These are phyloP conservation scores for Septoria petroselini DNA, from an alignment of 2,329 filamentous ascomycete genomes.

Conservation along the genomic window DNA sequence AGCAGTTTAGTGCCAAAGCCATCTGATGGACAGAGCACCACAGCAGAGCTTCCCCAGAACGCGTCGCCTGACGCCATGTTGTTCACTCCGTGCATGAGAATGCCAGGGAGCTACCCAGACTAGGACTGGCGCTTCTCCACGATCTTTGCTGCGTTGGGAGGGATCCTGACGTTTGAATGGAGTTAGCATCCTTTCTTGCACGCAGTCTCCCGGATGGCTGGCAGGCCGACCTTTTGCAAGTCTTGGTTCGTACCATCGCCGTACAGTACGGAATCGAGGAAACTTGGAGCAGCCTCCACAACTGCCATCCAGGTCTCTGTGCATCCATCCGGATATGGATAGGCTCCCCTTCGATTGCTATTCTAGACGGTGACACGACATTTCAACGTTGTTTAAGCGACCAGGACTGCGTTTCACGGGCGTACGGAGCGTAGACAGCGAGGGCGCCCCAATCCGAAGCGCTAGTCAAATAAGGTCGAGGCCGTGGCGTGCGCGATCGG, in stretches of 20 bases:
- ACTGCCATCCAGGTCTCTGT: too few species aligned
- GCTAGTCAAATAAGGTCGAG: slow-evolving; percentile 8
- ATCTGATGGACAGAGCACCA: slow-evolving; percentile 18
- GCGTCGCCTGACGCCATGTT: slow-evolving; percentile 20
- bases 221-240: slow-evolving; percentile 8
- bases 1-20: slow-evolving; percentile 12
- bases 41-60: slow-evolving; percentile 14
- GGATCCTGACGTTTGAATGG: slow-evolving; percentile 21
- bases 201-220: slow-evolving; percentile 22
- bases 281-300: too few species aligned
- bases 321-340: too few species aligned
- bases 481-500: slow-evolving; percentile 5
- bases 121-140: slow-evolving; percentile 24
- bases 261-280: too few species aligned
- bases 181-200: slow-evolving; percentile 11
- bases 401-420: slow-evolving; percentile 1
- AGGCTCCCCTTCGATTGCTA: too few species aligned
- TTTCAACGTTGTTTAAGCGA: background rate
- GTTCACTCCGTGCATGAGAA: slow-evolving; percentile 24
- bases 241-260: background rate
- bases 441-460: background rate
- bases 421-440: slow-evolving; percentile 3
- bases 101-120: slow-evolving; percentile 27
- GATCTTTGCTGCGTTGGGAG: slow-evolving; percentile 25
- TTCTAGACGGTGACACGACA: too few species aligned